Evolutionary conservation across 2,329 filamentous ascomycete species (phyloP).

Genomic region (Cercospora berteroae): DNA sequence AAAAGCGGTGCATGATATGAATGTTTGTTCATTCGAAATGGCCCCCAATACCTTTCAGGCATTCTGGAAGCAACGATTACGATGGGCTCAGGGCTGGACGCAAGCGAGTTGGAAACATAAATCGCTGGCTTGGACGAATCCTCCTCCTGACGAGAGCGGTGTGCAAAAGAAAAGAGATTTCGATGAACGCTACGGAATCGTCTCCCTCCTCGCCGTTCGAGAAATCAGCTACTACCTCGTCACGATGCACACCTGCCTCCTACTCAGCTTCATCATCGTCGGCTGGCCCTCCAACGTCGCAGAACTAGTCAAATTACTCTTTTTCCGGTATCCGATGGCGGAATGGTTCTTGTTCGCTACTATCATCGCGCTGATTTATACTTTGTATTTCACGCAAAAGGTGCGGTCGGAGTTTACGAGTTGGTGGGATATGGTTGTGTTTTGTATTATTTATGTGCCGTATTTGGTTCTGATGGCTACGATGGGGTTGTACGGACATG

Average conservation of each 20-base stretch:
- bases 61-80: conserved; percentile 52
- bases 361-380: conserved; percentile 46
- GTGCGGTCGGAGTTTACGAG: conserved; percentile 49
- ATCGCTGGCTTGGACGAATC: conserved; percentile 45
- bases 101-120: conserved; percentile 49
- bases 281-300: conserved; percentile 43
- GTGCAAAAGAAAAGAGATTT: conserved; percentile 35
- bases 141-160: conserved; percentile 31
- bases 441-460: conserved; percentile 45
- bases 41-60: conserved; percentile 46
- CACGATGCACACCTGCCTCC: conserved; percentile 49
- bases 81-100: conserved; percentile 53
- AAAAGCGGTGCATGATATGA: conserved; percentile 50
- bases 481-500: conserved; percentile 50
- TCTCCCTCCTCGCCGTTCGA: conserved; percentile 48
- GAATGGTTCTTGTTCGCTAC: conserved; percentile 44
- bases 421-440: conserved; percentile 43
- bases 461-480: conserved; percentile 47
- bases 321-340: conserved; percentile 50
- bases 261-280: conserved; percentile 47
- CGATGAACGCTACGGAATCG: conserved; percentile 45
- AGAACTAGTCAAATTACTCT: conserved; percentile 44
- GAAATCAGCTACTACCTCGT: conserved; percentile 52
- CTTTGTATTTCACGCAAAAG: conserved; percentile 48
- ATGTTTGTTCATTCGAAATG: conserved; percentile 51